Conservation (phyloP, 2,329 filamentous ascomycete species). For the Macrophomina pseudophaseolina region DNA sequence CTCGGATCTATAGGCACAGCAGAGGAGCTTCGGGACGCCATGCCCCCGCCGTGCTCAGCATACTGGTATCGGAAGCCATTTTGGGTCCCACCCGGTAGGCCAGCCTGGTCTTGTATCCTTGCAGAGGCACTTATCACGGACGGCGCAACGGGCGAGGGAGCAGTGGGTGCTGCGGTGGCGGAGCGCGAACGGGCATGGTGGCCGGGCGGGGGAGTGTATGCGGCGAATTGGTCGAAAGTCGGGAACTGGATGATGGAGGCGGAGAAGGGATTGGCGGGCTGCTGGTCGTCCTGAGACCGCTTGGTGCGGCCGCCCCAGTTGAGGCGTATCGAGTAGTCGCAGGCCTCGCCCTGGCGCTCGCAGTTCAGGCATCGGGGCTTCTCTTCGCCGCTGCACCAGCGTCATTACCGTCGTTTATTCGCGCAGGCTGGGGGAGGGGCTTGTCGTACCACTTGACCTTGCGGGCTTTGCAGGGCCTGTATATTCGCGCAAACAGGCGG, state of each 20-base stretch:
- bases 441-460: constrained; percentile 75
- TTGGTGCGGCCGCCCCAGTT: constrained; percentile 79
- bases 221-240: constrained; percentile 1
- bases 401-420: constrained; percentile 30
- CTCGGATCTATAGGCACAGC: constrained; percentile 20
- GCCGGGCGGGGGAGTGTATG: background rate
- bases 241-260: constrained; percentile 32
- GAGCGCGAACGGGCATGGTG: constrained; percentile 29
- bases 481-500: constrained; percentile 9
- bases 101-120: background rate
- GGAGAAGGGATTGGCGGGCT: constrained; percentile 25
- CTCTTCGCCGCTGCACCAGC: constrained; percentile 66
- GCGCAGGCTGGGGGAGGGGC: constrained; percentile 11
- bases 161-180: constrained; percentile 29
- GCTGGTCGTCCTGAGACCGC: constrained; percentile 54
- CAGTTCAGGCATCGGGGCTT: constrained; percentile 76
- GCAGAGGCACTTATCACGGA: constrained; percentile 9
- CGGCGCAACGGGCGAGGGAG: constrained; percentile 26
- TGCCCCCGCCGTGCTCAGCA: background rate
- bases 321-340: constrained; percentile 80
- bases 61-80: background rate
- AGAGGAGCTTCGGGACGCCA: background rate
- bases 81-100: background rate
- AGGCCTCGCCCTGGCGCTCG: constrained; percentile 71
- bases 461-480: constrained; percentile 77